phyloP scores from a whole-genome alignment of 2,329 filamentous ascomycete species.

The Westerdykella aurantiaca region DNA sequence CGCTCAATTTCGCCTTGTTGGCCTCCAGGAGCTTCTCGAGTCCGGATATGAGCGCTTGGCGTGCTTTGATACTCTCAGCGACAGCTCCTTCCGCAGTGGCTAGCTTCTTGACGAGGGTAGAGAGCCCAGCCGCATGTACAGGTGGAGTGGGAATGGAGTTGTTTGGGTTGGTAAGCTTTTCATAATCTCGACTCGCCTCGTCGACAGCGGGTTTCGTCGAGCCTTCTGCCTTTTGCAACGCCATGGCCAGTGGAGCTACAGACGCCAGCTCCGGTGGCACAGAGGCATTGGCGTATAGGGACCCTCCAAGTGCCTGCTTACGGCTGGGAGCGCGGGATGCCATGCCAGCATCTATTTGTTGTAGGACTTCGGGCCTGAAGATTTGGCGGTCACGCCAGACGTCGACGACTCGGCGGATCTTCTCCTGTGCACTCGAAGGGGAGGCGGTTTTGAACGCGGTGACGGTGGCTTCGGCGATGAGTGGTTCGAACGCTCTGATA shows the following conservation, averaged over 20 bases:
- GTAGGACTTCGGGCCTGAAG: conserved; percentile 74
- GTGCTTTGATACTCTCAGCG: conserved; percentile 80
- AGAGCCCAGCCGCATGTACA: conserved; percentile 84
- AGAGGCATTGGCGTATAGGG: conserved; percentile 59
- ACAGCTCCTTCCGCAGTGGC: conserved; percentile 85
- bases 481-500: conserved; percentile 79
- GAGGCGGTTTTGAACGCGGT: conserved; percentile 81
- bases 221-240: conserved; percentile 65
- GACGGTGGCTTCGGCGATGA: conserved; percentile 85
- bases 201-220: conserved; percentile 61
- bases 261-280: conserved; percentile 72
- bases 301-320: conserved; percentile 58
- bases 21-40: conserved; percentile 75
- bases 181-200: conserved; percentile 73
- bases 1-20: conserved; percentile 62
- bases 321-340: conserved; percentile 56
- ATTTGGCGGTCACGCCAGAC: conserved; percentile 87
- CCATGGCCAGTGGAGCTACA: conserved; percentile 68
- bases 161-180: conserved; percentile 70
- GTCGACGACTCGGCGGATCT: conserved; percentile 82
- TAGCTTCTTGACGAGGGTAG: conserved; percentile 81
- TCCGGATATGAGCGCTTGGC: conserved; percentile 68
- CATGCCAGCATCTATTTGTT: conserved; percentile 71
- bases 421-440: conserved; percentile 76
- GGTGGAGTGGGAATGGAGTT: conserved; percentile 70